phyloP scores from a whole-genome alignment of 208 protist species.

The Crithidia acanthocephali region DNA sequence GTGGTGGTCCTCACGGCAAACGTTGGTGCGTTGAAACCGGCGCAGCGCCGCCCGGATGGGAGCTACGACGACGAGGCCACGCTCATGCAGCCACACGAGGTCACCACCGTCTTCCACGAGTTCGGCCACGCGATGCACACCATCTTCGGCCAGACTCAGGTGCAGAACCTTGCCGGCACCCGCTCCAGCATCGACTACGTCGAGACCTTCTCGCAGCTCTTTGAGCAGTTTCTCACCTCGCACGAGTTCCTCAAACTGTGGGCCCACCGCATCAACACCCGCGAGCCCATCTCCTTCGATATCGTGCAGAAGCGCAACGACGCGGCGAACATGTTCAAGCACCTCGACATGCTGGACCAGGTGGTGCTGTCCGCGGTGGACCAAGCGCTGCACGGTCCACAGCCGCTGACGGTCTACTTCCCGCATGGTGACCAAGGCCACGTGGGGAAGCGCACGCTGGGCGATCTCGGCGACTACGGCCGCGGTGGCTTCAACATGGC shows the following conservation, averaged over 20 bases:
- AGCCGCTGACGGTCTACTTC: conserved; percentile 91
- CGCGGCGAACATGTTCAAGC: conserved; percentile 86
- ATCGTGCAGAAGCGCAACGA: conserved; percentile 89
- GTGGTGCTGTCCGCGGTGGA: conserved; percentile 89
- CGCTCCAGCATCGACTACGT: conserved; percentile 94
- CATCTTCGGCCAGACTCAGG: conserved; percentile 92
- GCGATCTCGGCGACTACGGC: conserved; percentile 74
- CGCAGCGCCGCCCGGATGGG: conserved; percentile 52
- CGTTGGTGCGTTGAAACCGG: conserved; percentile 50
- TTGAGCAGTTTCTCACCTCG: conserved; percentile 93
- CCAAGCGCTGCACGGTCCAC: conserved; percentile 86
- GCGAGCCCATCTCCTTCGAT: conserved; percentile 90
- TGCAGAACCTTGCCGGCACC: conserved; percentile 94
- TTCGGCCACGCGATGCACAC: conserved; percentile 95
- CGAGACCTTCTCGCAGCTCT: conserved; percentile 94
- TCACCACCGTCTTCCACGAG: conserved; percentile 94
- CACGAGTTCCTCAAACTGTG: conserved; percentile 91
- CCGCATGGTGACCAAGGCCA: conserved; percentile 69
- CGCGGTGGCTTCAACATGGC: conserved; percentile 83
- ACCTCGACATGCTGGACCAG: conserved; percentile 89
- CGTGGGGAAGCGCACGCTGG: conserved; percentile 81
- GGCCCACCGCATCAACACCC: conserved; percentile 87
- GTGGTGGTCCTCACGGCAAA: conserved; percentile 94
- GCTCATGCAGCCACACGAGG: conserved; percentile 87
- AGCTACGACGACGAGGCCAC: conserved; percentile 85